Evolutionary conservation across 2,329 filamentous ascomycete species (phyloP).

Genomic region (Xylaria sp.): DNA sequence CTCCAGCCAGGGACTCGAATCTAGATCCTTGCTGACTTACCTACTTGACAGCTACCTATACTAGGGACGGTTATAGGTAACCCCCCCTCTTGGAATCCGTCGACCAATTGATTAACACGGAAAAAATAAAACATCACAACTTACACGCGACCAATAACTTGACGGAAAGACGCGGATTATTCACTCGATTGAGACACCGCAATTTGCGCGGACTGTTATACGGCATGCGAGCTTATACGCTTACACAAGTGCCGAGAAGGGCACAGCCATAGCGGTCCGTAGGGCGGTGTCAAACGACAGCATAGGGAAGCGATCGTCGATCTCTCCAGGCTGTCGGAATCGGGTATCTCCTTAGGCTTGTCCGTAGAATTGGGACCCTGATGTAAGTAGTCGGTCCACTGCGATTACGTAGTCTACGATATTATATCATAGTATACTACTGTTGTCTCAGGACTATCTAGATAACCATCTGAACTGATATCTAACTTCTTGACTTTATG

Average conservation of each 20-base stretch:
- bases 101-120: constrained; percentile 1
- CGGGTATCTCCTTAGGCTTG: constrained; percentile 33
- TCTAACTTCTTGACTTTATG: neutral
- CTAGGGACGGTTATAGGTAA: neutral
- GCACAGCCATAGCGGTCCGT: constrained; percentile 19
- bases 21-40: constrained; percentile 28
- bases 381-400: constrained; percentile 15
- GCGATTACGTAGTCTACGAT: constrained; percentile 12
- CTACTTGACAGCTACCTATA: neutral
- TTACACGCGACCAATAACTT: neutral
- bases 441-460: constrained; percentile 18
- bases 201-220: constrained; percentile 3
- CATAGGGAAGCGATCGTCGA: constrained; percentile 36
- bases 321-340: constrained; percentile 40
- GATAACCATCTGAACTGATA: neutral
- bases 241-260: constrained; percentile 20
- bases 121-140: neutral
- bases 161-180: neutral
- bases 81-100: neutral
- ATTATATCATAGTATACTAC: constrained; percentile 2
- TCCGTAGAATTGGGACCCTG: constrained; percentile 25
- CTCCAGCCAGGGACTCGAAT: constrained; percentile 26
- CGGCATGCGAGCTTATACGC: constrained; percentile 4
- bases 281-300: constrained; percentile 19
- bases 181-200: neutral